These are phyloP conservation scores for Priceomyces carsonii DNA, from an alignment of 805 yeast species.

Conservation along the genomic window DNA sequence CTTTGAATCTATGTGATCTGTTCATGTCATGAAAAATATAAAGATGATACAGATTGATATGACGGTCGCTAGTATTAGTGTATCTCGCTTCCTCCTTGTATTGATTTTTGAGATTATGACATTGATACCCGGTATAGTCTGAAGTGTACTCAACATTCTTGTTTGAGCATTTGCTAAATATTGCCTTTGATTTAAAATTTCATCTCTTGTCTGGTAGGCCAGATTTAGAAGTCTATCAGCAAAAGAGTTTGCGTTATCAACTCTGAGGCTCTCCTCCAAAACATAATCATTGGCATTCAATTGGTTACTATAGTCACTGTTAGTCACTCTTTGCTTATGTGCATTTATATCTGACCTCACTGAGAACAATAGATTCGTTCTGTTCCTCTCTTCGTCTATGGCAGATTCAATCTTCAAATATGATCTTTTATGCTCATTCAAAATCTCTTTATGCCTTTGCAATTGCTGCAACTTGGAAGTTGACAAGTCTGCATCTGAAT, in stretches of 20 bases:
- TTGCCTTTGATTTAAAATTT: slow-evolving; percentile 69
- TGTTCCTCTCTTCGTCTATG: slow-evolving; percentile 72
- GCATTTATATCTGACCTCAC: slow-evolving; percentile 80
- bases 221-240: slow-evolving; percentile 81
- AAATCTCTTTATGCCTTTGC: slow-evolving; percentile 75
- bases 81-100: slow-evolving; percentile 85
- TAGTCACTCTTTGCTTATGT: slow-evolving; percentile 47
- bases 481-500: slow-evolving; percentile 57
- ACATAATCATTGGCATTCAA: slow-evolving; percentile 68
- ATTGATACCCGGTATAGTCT: slow-evolving; percentile 80
- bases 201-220: slow-evolving; percentile 89
- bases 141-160: slow-evolving; percentile 59
- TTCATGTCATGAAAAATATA: slow-evolving; percentile 46
- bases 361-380: slow-evolving; percentile 68
- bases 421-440: slow-evolving; percentile 68
- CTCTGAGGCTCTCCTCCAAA: slow-evolving; percentile 72
- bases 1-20: background rate
- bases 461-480: slow-evolving; percentile 80
- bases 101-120: slow-evolving; percentile 76
- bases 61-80: slow-evolving; percentile 75
- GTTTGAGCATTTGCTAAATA: slow-evolving; percentile 63
- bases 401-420: slow-evolving; percentile 58
- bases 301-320: slow-evolving; percentile 10
- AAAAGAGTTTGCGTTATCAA: slow-evolving; percentile 68
- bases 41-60: slow-evolving; percentile 72